Evolutionary conservation across 2,329 filamentous ascomycete species (phyloP), one percentile per base, ranked within the genome.

Genomic region (Hypoxylon sp.): DNA sequence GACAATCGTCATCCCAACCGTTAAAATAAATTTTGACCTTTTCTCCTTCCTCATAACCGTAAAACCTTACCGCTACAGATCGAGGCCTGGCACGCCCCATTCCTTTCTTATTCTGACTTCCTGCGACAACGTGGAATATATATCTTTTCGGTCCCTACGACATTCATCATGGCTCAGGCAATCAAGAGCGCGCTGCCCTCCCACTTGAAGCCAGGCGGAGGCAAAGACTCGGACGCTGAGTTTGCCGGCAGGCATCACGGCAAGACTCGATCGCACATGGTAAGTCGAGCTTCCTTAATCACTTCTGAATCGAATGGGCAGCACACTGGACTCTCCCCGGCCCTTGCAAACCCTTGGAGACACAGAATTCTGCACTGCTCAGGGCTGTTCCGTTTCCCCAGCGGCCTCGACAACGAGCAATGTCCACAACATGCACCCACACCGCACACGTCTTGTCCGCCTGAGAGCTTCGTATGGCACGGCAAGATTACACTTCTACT

Each of bases 251-350:
- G 90, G 80, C 92, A 93, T 80, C 92, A 95, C 82, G 92, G 92
- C 84, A 95, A 95, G 88, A 92, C 91, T 75, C 91, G 92, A 81
- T 94, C 91, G 69, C 92, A 95, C 83, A 92, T 95, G 89, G 92
- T 92, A 83, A 89, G 92, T 90, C 65, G 46, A 14, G 33, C 48
- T 55, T 49, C 35, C 25, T 59, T 50, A 17, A n/a, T 49, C 13
- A 7, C 7, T n/a, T 20, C 22, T 35, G 33, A 14, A 22, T 51
- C 14, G 11, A 42, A 13, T 5, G 8, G 50, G 17, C 33, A 40
- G 35, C 20, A 22, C 35, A 37, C 40, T 56, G 46, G 42, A 13
- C 40, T 27, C 14, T 49, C 14, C 11, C 17, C 1, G 2, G 14
- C 14, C 22, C 37, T 33, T 31, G 33, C 25, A 33, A 37, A 49